Evolutionary conservation across 2,329 filamentous ascomycete genomes (phyloP).

Genomic region (Lizonia empirigonia): DNA sequence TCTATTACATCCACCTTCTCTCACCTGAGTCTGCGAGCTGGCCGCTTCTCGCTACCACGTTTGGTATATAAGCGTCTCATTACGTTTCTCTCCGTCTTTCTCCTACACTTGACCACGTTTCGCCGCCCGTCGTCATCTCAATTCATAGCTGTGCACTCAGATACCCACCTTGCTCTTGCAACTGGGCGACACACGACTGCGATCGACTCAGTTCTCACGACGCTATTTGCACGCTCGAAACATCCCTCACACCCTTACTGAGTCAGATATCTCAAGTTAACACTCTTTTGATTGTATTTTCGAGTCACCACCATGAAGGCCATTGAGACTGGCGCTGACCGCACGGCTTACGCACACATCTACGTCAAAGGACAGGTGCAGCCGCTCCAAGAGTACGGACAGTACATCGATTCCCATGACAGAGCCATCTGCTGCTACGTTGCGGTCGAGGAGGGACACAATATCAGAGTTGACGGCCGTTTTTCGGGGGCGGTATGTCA

Average conservation of each 20-base stretch:
- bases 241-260: not conserved
- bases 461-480: conserved; percentile 37
- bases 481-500: conserved; percentile 42
- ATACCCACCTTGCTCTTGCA: not conserved
- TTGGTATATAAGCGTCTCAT: not conserved
- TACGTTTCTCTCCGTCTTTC: not conserved
- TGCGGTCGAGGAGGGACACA: conserved; percentile 38
- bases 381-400: conserved; percentile 41
- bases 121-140: not conserved
- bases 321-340: conserved; percentile 41
- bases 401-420: conserved; percentile 33
- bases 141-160: not conserved
- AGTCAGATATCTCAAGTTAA: too few relatives aligned
- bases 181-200: not conserved
- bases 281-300: too few relatives aligned
- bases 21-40: not conserved
- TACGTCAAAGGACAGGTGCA: conserved; percentile 30
- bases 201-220: not conserved
- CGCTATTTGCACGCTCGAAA: not conserved
- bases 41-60: not conserved
- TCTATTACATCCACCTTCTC: not conserved
- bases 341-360: conserved; percentile 39
- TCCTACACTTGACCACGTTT: not conserved
- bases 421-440: conserved; percentile 46
- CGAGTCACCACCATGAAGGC: conserved; percentile 45